Evolutionary conservation across 1,284 basidiomycete species (phyloP), one percentile per base, ranked within the genome.

Genomic region (Apiotrichum veenhuisii): DNA sequence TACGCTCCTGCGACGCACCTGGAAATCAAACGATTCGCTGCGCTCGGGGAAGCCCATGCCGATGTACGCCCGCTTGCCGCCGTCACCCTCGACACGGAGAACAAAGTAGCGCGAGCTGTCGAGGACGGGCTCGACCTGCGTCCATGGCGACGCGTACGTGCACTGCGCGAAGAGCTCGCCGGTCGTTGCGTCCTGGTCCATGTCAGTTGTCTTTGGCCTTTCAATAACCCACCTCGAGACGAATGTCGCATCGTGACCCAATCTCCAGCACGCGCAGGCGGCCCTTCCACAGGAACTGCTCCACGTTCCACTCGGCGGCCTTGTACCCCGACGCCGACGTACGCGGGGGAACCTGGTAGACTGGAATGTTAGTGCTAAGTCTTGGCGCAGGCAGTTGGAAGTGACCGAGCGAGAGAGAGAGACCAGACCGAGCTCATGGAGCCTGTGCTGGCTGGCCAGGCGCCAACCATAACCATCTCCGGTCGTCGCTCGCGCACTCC

Each of bases 21-120:
- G 72, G 77, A 95, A 95, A 77, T 95, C 92, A 76, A 96, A 96
- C 63, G 89, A 89, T 68, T 96, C 93, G 30, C 88, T 83, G 26
- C 93, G 83, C 73, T 97, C 93, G 20, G 84, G 83, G 73, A 96
- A 97, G 10, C 94, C 92, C 83, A 96, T 87, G 4, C 93, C 93
- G 58, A 97, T 89, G 70, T 91, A 95, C 1, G 92, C 92, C 70
- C 90, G 87, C 75, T 83, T 86, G 15, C 91, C 91, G 18, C 80
- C 81, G 63, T 93, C 90, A 22, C 78, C 75, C 77, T 94, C 93
- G 2, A 97, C 87, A 52, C 91, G 83, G 30, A 98, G 81, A 8
- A 97, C 94, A 75, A 97, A 97, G 77, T 98, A 98, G 47, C 95
- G 84, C 11, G 91, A 94, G 0, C 91, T 95, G 76, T 99, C 95